phyloP scores from a whole-genome alignment of 2,329 filamentous ascomycete species.

The Aspergillus tanneri region DNA sequence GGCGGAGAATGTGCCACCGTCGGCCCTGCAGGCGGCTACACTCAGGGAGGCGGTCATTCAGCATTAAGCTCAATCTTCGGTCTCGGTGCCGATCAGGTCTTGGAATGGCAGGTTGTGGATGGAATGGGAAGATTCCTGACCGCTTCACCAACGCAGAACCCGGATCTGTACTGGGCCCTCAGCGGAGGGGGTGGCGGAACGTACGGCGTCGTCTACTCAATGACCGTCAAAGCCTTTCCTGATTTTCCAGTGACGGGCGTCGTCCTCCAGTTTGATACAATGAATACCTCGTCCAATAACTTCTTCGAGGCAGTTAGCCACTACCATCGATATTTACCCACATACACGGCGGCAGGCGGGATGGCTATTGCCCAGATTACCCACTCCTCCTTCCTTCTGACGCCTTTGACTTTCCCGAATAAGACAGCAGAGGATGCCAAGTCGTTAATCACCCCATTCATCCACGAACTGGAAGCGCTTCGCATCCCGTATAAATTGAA shows the following conservation, averaged over 20 bases:
- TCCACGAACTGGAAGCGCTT: conserved; percentile 38
- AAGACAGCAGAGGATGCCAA: conserved; percentile 46
- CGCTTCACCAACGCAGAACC: conserved; percentile 48
- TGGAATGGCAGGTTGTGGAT: conserved; percentile 59
- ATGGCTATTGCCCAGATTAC: conserved; percentile 54
- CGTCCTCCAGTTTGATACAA: conserved; percentile 43
- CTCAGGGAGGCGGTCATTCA: conserved; percentile 61
- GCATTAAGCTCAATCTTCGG: conserved; percentile 56
- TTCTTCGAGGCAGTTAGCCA: conserved; percentile 54
- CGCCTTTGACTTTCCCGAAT: conserved; percentile 50
- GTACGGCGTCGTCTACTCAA: conserved; percentile 57
- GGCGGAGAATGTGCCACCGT: conserved; percentile 58
- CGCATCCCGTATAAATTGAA: conserved; percentile 33
- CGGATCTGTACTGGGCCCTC: conserved; percentile 63
- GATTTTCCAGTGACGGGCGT: conserved; percentile 47
- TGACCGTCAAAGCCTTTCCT: conserved; percentile 55
- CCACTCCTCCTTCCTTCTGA: conserved; percentile 50
- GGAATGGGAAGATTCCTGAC: conserved; percentile 50
- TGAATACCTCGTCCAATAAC: conserved; percentile 38
- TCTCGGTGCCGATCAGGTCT: conserved; percentile 59
- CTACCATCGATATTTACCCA: conserved; percentile 49
- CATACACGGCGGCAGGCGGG: conserved; percentile 51
- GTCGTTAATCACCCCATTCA: conserved; percentile 49
- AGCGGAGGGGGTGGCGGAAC: conserved; percentile 60
- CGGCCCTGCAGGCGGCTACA: conserved; percentile 60